A percentile compares a stretch with the other conserved stretches of the same genome.
phyloP scores from a whole-genome alignment of 1,139 yeast species.

The Spathaspora sp. region DNA sequence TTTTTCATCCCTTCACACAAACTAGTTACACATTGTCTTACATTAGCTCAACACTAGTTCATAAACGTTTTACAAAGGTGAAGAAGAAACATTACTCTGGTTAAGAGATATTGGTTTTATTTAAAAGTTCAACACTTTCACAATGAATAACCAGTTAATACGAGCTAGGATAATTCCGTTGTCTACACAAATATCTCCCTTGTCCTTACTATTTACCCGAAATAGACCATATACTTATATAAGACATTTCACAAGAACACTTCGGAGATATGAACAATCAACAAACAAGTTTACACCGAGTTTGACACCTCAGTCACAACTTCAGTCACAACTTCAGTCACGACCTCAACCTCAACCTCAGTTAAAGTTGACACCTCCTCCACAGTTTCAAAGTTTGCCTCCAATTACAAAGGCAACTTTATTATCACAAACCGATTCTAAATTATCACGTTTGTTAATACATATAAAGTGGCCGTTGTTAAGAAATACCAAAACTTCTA shows the following conservation, averaged over 20 bases:
- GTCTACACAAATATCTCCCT: no score
- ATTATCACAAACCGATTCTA: slow-evolving; percentile 43
- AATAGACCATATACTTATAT: not conserved
- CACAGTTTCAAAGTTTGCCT: not conserved
- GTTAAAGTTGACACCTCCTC: not conserved
- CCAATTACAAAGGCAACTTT: slow-evolving; percentile 35
- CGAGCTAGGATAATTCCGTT: no score
- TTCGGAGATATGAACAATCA: not conserved
- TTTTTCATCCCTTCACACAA: no score
- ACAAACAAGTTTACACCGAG: not conserved
- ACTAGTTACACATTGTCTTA: no score
- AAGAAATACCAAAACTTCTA: slow-evolving; percentile 45
- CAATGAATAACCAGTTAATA: no score
- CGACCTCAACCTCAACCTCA: not conserved
- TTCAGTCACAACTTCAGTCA: no score
- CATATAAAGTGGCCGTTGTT: slow-evolving; percentile 61
- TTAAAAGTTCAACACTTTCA: no score
- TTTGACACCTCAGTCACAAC: not conserved
- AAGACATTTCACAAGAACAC: not conserved
- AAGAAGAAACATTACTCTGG: no score
- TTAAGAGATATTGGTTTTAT: no score
- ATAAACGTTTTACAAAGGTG: no score
- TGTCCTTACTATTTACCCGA: not conserved
- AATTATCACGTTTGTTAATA: slow-evolving; percentile 45
- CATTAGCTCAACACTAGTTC: no score